These are phyloP conservation scores for Zygotorulaspora danielsina DNA, from an alignment of 805 yeast species.

Conservation along the genomic window DNA sequence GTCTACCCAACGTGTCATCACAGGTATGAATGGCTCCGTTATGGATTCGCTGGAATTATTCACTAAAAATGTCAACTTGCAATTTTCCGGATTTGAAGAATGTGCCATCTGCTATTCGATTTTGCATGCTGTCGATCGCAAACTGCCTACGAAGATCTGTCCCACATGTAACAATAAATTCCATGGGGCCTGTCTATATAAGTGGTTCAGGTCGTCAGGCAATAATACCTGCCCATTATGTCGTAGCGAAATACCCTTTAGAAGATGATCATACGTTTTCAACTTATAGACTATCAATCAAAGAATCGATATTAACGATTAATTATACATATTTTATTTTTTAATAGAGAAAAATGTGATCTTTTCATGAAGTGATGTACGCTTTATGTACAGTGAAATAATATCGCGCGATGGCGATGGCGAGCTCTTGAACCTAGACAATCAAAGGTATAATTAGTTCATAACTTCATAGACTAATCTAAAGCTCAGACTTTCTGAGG, in stretches of 20 bases:
- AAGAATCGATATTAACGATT: too few species aligned
- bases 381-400: too few species aligned
- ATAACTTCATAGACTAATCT: background rate
- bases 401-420: slow-evolving; percentile 3
- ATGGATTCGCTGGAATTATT: slow-evolving; percentile 41
- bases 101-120: slow-evolving; percentile 97
- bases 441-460: too few species aligned
- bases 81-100: slow-evolving; percentile 91
- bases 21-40: slow-evolving; percentile 65
- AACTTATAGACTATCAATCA: too few species aligned
- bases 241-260: slow-evolving; percentile 44
- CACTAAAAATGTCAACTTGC: slow-evolving; percentile 66
- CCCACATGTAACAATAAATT: slow-evolving; percentile 88
- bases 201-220: slow-evolving; percentile 96
- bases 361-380: too few species aligned
- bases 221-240: slow-evolving; percentile 93
- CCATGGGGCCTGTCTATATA: slow-evolving; percentile 92
- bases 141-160: slow-evolving; percentile 85
- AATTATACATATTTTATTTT: too few species aligned
- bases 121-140: slow-evolving; percentile 77
- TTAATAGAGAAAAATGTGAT: too few species aligned
- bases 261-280: slow-evolving; percentile 25
- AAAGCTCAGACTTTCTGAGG: too few species aligned
- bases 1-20: slow-evolving; percentile 79
- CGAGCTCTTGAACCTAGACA: too few species aligned